Evolutionary conservation across 306 rosid species (phyloP).

Genomic region (Rosa lucieae): DNA sequence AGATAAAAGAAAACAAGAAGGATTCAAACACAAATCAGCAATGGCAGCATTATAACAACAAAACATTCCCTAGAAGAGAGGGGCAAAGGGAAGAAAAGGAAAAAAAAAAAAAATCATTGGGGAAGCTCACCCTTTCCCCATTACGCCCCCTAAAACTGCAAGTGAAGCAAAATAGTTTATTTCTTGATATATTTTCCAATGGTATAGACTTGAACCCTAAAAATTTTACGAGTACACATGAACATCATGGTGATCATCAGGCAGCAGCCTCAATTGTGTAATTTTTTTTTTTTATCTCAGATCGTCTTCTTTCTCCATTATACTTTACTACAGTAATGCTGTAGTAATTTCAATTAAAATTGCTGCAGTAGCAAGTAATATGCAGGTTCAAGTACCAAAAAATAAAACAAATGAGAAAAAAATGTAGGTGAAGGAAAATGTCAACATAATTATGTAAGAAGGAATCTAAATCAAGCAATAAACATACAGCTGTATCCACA

Average conservation of each 20-base stretch:
- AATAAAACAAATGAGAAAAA: neutral
- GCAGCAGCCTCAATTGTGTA: neutral
- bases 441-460: neutral
- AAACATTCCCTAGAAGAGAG: no score
- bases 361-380: neutral
- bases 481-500: constrained; percentile 85
- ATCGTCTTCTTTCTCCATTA: neutral
- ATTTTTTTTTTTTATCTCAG: neutral
- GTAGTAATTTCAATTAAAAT: neutral
- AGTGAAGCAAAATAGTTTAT: neutral
- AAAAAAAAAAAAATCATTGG: no score
- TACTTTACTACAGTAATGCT: neutral
- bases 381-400: neutral
- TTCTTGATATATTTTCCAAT: neutral
- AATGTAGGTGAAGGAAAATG: neutral
- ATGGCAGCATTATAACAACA: no score
- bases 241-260: neutral
- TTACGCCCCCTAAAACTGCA: neutral
- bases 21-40: no score
- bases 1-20: no score
- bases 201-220: neutral
- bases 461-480: neutral
- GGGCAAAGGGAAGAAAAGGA: no score
- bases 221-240: neutral
- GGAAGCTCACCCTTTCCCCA: neutral